Base-by-base conservation (phyloP, 208 protist genomes). In the Porcisia deanei region DNA sequence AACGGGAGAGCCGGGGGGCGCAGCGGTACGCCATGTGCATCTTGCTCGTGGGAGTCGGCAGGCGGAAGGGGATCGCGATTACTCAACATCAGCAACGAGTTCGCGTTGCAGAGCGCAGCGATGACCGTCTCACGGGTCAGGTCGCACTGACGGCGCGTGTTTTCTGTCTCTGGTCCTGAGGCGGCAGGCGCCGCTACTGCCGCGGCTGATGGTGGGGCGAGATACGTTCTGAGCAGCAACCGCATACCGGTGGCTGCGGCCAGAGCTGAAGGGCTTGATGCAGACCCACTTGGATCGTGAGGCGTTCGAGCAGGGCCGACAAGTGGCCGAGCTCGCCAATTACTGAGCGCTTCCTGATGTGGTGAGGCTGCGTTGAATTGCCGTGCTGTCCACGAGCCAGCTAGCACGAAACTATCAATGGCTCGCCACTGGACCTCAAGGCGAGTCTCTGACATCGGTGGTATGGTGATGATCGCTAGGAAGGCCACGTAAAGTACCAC, bases 401-500 rank as follows among this genome's bases (percentile, higher is more conserved):
- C 41, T 49, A 67, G 63, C 39, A 75, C 59, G 54, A 80, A 80
- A 37, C 25, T 3, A 34, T 80, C 59, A 14, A 69, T 47, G 22
- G 52, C 49, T n/a, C 39, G 37, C 30, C 25, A 20, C 12, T 67
- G 39, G 20, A 30, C 22, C 41, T 49, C 39, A 16, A 47, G 63
- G 41, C 63, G 20, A 8, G 18, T 25, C 63, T 67, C 39, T n/a
- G 63, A 16, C 63, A 67, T 67, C 14, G 45, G 10, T 41, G 47
- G 65, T 10, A 41, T n/a, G 30, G 16, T n/a, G 25, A 73, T 25
- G 34, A 25, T 59, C 41, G 71, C 57, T 37, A 82, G 77, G 34
- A 77, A 82, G 66, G 64, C 72, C 16, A 77, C 53, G 43, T 82
- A 82, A 30, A 71, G 66, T 20, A 65, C 55, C 16, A 82, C 12